Evolutionary conservation across 164 flowering plant genomes (phyloP).

Genomic region (Annona squamosa): DNA sequence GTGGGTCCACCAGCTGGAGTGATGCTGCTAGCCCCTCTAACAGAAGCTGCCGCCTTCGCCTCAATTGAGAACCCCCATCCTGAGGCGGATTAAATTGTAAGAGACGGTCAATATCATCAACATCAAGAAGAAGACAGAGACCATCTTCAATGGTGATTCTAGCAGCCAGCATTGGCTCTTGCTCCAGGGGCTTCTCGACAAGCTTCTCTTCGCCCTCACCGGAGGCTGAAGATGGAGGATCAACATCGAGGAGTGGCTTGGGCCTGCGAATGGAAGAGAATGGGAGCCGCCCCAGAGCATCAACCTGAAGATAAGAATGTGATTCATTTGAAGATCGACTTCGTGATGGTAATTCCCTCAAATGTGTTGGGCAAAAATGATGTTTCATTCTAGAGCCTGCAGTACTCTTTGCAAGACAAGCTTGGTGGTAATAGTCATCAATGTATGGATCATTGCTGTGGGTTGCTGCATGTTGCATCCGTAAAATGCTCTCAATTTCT

Average conservation of each 20-base stretch:
- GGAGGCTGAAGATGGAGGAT: slow-evolving; percentile 37
- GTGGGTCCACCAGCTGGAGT: slow-evolving; percentile 85
- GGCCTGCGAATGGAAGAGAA: slow-evolving; percentile 79
- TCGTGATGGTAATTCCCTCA: slow-evolving; percentile 65
- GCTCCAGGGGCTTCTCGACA: slow-evolving; percentile 74
- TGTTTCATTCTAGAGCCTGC: slow-evolving; percentile 54
- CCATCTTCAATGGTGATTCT: slow-evolving; percentile 84
- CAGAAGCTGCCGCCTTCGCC: slow-evolving; percentile 59
- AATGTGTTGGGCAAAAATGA: slow-evolving; percentile 67
- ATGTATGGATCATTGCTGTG: slow-evolving; percentile 84
- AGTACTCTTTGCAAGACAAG: slow-evolving; percentile 67
- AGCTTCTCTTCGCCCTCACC: slow-evolving; percentile 48
- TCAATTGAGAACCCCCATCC: slow-evolving; percentile 71
- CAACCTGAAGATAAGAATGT: slow-evolving; percentile 55
- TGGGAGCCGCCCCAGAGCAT: slow-evolving; percentile 72
- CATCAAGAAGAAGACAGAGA: slow-evolving; percentile 72
- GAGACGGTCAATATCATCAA: slow-evolving; percentile 88
- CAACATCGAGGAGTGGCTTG: slow-evolving; percentile 83
- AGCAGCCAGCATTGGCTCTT: slow-evolving; percentile 97
- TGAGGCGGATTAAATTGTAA: slow-evolving; percentile 66
- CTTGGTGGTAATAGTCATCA: slow-evolving; percentile 93
- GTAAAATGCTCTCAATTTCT: slow-evolving; percentile 83
- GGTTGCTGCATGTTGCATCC: slow-evolving; percentile 82
- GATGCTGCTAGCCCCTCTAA: slow-evolving; percentile 85
- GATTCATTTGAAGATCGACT: slow-evolving; percentile 52